phyloP scores from a whole-genome alignment of 2,329 filamentous ascomycete species.

The Trematosphaeria pertusa region DNA sequence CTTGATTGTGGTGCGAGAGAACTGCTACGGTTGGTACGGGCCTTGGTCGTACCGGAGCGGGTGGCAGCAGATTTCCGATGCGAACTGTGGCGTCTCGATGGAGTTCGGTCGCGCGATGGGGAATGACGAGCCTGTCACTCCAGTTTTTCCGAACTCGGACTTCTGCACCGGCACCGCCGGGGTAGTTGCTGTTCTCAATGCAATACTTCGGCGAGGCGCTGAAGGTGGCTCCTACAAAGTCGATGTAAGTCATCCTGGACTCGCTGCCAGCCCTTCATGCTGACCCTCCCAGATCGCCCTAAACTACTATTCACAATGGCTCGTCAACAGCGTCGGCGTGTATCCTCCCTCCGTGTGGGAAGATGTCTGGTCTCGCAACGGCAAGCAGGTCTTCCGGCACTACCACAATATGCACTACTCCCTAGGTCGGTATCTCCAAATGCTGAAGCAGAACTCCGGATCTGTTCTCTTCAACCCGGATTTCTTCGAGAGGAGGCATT shows the following conservation, averaged over 20 bases:
- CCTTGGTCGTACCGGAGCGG: conserved; percentile 56
- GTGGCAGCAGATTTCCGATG: conserved; percentile 63
- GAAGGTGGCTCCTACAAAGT: conserved; percentile 51
- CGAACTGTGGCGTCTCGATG: conserved; percentile 53
- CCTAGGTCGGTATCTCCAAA: conserved; percentile 50
- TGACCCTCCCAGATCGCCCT: conserved; percentile 33
- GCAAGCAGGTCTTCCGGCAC: conserved; percentile 58
- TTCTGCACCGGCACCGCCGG: conserved; percentile 56
- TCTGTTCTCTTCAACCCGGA: conserved; percentile 53
- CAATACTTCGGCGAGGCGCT: conserved; percentile 48
- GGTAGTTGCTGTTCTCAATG: conserved; percentile 51
- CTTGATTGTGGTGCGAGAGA: conserved; percentile 58
- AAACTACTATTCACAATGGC: conserved; percentile 49
- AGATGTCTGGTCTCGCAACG: conserved; percentile 56
- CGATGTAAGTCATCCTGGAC: conserved; percentile 45
- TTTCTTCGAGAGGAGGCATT: conserved; percentile 57
- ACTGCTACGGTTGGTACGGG: conserved; percentile 62
- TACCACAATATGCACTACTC: conserved; percentile 57
- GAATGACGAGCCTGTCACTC: conserved; percentile 53
- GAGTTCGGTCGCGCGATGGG: conserved; percentile 58
- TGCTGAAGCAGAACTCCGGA: conserved; percentile 49
- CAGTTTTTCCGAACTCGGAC: conserved; percentile 54
- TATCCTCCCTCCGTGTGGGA: conserved; percentile 56
- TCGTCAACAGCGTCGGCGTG: conserved; percentile 39
- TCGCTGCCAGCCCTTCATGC: neutral